Conservation (phyloP, 2,329 filamentous ascomycete species). For the Onygena corvina region DNA sequence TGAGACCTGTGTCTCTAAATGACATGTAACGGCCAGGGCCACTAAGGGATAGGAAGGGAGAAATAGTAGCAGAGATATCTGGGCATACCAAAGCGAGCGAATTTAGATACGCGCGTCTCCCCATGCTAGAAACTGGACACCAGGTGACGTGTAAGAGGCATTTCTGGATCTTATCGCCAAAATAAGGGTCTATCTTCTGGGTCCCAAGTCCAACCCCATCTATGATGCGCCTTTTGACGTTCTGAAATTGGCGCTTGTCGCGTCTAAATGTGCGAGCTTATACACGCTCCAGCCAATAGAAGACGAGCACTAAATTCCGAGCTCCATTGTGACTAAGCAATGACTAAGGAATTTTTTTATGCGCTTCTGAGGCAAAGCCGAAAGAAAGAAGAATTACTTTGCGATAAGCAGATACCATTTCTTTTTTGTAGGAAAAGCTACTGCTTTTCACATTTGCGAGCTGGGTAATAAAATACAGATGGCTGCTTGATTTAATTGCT, state of each 20-base stretch:
- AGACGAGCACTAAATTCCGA: too few relatives aligned
- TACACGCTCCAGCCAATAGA: too few relatives aligned
- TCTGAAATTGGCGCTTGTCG: slow-evolving; percentile 12
- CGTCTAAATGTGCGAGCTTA: slow-evolving; percentile 18
- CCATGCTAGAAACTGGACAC: slow-evolving; percentile 24
- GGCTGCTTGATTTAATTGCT: not conserved
- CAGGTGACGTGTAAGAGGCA: not conserved
- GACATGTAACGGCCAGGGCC: not conserved
- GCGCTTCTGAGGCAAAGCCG: too few relatives aligned
- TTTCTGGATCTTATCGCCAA: not conserved
- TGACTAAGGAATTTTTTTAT: too few relatives aligned
- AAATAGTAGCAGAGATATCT: not conserved
- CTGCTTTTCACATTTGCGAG: not conserved
- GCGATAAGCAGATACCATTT: not conserved
- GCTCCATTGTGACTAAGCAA: too few relatives aligned
- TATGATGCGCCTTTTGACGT: not conserved
- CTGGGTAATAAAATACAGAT: not conserved
- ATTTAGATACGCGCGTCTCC: slow-evolving; percentile 35
- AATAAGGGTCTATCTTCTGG: not conserved
- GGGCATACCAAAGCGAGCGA: slow-evolving; percentile 36
- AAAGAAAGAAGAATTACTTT: not conserved
- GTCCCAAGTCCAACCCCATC: not conserved
- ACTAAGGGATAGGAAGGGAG: not conserved
- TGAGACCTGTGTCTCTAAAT: too few relatives aligned
- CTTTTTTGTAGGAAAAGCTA: not conserved